A percentile compares a stretch with the other conserved stretches of the same genome.
Evolutionary conservation across 257 asterid species (phyloP).

Genomic region (Pogostemon cablin): DNA sequence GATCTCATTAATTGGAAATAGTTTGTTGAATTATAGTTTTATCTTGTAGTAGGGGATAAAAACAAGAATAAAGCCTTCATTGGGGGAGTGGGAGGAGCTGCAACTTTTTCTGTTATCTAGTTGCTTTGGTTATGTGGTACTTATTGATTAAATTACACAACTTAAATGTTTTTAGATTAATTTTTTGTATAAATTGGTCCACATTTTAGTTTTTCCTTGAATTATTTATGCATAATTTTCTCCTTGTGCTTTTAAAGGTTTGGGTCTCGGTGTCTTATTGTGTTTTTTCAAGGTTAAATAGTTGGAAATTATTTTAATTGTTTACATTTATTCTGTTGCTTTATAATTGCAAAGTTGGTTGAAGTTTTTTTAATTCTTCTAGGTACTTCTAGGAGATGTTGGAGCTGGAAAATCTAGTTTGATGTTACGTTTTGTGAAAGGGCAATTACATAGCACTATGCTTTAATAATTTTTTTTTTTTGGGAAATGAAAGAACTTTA

Average conservation of each 20-base stretch:
- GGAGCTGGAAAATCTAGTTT: slow-evolving; percentile 92
- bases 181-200: background rate
- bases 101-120: too few relatives aligned
- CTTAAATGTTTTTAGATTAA: background rate
- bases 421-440: slow-evolving; percentile 83
- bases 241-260: background rate
- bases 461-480: background rate
- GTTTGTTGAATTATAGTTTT: too few relatives aligned
- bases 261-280: background rate
- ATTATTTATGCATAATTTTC: background rate
- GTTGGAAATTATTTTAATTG: background rate
- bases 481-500: too few relatives aligned
- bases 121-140: too few relatives aligned
- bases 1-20: too few relatives aligned
- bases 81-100: too few relatives aligned
- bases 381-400: slow-evolving; percentile 94
- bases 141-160: background rate
- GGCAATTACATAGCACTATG: slow-evolving; percentile 47
- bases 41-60: too few relatives aligned
- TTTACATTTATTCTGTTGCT: background rate
- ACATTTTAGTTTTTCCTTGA: background rate
- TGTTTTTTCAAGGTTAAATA: slow-evolving; percentile 9
- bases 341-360: slow-evolving; percentile 26
- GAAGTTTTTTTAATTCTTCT: background rate
- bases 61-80: too few relatives aligned